Conservation (phyloP, 2,329 filamentous ascomycete species). For the Fusarium multiceps region DNA sequence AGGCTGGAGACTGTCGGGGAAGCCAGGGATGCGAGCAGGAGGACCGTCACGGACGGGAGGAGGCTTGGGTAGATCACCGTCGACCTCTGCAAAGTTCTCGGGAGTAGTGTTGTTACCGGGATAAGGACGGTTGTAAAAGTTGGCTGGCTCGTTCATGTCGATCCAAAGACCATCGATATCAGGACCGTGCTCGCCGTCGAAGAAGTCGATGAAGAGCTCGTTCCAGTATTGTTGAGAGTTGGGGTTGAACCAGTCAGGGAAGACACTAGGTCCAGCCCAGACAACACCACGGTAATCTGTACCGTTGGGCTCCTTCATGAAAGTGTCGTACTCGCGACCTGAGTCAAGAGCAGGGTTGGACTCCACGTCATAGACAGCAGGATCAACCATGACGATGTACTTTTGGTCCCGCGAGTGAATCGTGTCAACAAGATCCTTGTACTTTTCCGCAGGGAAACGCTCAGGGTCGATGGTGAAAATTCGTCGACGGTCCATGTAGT, state of each 20-base stretch:
- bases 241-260: slow-evolving; percentile 80
- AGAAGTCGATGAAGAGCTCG: slow-evolving; percentile 72
- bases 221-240: slow-evolving; percentile 76
- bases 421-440: slow-evolving; percentile 73
- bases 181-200: slow-evolving; percentile 70
- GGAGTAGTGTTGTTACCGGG: slow-evolving; percentile 54
- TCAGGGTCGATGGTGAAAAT: slow-evolving; percentile 72
- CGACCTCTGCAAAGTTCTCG: slow-evolving; percentile 51
- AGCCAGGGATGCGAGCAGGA: slow-evolving; percentile 39
- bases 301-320: slow-evolving; percentile 64
- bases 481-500: slow-evolving; percentile 52
- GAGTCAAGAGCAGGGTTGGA: slow-evolving; percentile 50
- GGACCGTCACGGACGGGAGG: slow-evolving; percentile 65
- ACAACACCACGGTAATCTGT: slow-evolving; percentile 72
- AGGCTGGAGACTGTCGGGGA: slow-evolving; percentile 41
- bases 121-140: slow-evolving; percentile 49
- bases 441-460: slow-evolving; percentile 69
- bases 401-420: slow-evolving; percentile 75
- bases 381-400: slow-evolving; percentile 84
- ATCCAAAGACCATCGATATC: slow-evolving; percentile 84
- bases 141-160: slow-evolving; percentile 66
- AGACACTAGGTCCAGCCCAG: slow-evolving; percentile 78
- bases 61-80: slow-evolving; percentile 67
- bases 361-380: slow-evolving; percentile 68
- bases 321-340: slow-evolving; percentile 58